Percentiles rank a stretch among this genome's conserved stretches.
phyloP scores from a whole-genome alignment of 495 filamentous ascomycete species.

The Aspergillus wentii region DNA sequence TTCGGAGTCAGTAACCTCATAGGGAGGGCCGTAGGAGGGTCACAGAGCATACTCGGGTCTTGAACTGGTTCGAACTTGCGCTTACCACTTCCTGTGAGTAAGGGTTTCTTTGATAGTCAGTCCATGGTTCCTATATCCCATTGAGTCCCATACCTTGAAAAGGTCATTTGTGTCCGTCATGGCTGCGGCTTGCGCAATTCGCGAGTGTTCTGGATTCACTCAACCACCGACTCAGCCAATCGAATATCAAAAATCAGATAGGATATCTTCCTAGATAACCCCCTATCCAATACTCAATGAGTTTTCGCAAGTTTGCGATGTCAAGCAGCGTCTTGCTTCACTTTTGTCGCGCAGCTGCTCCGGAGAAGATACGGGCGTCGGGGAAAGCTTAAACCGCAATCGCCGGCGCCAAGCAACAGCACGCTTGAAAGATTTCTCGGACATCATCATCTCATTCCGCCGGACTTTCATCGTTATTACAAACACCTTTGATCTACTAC shows the following conservation, averaged over 20 bases:
- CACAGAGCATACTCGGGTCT: conserved; percentile 59
- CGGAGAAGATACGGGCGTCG: conserved; percentile 32
- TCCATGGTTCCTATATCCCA: neutral
- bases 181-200: conserved; percentile 17
- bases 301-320: no score
- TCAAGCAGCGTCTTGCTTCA: no score
- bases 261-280: no score
- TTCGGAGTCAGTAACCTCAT: conserved; percentile 16
- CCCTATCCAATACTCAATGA: no score
- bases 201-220: neutral
- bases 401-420: conserved; percentile 33
- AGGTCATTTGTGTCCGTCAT: conserved; percentile 81
- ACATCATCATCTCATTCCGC: conserved; percentile 13
- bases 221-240: conserved; percentile 3
- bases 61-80: conserved; percentile 69
- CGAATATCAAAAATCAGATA: neutral
- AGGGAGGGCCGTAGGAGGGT: neutral
- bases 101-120: conserved; percentile 39
- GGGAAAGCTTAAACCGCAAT: conserved; percentile 32
- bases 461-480: neutral
- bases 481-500: no score
- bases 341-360: conserved; percentile 20
- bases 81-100: conserved; percentile 49
- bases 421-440: conserved; percentile 38
- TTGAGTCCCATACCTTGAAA: conserved; percentile 60